phyloP scores from a whole-genome alignment of 257 asterid species.

The Solanum corneliomulleri region DNA sequence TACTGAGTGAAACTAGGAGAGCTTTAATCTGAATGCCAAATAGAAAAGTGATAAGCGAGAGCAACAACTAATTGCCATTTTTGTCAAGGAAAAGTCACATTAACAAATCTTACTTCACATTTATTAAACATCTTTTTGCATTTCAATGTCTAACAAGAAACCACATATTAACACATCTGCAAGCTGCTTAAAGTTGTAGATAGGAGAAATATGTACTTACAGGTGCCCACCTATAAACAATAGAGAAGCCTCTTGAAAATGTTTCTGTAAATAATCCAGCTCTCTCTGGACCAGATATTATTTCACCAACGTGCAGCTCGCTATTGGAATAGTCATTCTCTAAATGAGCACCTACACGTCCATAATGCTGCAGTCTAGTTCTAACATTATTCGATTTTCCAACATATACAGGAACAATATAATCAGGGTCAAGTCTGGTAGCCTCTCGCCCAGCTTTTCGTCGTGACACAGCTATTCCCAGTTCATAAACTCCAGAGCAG shows the following conservation, averaged over 20 bases:
- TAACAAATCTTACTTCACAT: not conserved
- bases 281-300: slow-evolving; percentile 6
- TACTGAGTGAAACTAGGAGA: not conserved
- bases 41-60: not conserved
- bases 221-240: slow-evolving; percentile 85
- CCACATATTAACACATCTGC: not conserved
- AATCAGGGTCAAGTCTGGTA: slow-evolving; percentile 38
- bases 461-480: slow-evolving; percentile 38
- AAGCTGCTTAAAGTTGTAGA: not conserved
- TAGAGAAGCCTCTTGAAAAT: slow-evolving; percentile 55
- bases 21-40: not conserved
- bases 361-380: slow-evolving; percentile 77
- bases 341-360: slow-evolving; percentile 92
- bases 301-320: not conserved
- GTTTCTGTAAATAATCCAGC: slow-evolving; percentile 45
- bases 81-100: not conserved
- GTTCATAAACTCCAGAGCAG: slow-evolving; percentile 83
- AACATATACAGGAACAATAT: slow-evolving; percentile 64
- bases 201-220: slow-evolving; percentile 35
- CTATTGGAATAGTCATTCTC: slow-evolving; percentile 33
- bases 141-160: not conserved
- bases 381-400: slow-evolving; percentile 91
- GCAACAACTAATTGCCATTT: not conserved
- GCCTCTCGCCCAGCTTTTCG: slow-evolving; percentile 20
- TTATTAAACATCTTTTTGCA: not conserved